These are phyloP conservation scores for Exophiala phaeomuriformis DNA, from an alignment of 2,329 filamentous ascomycete species.

Conservation along the genomic window DNA sequence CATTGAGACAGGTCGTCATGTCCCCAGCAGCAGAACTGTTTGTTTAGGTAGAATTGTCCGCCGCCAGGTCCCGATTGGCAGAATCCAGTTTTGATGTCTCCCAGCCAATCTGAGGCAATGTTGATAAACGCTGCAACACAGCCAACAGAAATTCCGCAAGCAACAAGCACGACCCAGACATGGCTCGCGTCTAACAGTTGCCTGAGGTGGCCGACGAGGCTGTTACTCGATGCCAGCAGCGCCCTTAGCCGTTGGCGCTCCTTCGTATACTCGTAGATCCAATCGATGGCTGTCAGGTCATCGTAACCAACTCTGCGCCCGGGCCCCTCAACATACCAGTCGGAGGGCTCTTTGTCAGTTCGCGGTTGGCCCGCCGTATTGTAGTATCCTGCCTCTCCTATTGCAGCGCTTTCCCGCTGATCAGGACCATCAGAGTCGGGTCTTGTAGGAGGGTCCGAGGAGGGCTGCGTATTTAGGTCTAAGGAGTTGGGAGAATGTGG, in stretches of 20 bases:
- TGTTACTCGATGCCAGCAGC: conserved; percentile 57
- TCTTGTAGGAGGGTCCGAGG: neutral
- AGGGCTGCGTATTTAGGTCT: neutral
- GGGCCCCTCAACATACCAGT: conserved; percentile 88
- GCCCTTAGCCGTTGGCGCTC: conserved; percentile 82
- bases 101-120: conserved; percentile 85
- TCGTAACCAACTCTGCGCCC: conserved; percentile 90
- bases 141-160: conserved; percentile 78
- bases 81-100: conserved; percentile 82
- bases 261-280: conserved; percentile 98
- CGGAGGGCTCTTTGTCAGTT: conserved; percentile 43
- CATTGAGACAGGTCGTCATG: conserved; percentile 77
- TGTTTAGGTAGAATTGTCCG: conserved; percentile 84
- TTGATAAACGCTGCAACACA: conserved; percentile 82
- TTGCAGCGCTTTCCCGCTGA: neutral
- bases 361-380: conserved; percentile 1
- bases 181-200: conserved; percentile 77
- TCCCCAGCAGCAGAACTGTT: conserved; percentile 86
- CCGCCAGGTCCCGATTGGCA: conserved; percentile 71
- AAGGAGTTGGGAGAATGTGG: neutral
- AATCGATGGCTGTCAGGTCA: conserved; percentile 94
- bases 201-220: conserved; percentile 64
- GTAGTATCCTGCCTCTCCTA: neutral
- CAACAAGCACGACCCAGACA: conserved; percentile 81
- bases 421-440: neutral